Percentiles rank a stretch among this genome's conserved stretches.
phyloP scores from a whole-genome alignment of 2,329 filamentous ascomycete genomes.

The Thelonectria rubi region DNA sequence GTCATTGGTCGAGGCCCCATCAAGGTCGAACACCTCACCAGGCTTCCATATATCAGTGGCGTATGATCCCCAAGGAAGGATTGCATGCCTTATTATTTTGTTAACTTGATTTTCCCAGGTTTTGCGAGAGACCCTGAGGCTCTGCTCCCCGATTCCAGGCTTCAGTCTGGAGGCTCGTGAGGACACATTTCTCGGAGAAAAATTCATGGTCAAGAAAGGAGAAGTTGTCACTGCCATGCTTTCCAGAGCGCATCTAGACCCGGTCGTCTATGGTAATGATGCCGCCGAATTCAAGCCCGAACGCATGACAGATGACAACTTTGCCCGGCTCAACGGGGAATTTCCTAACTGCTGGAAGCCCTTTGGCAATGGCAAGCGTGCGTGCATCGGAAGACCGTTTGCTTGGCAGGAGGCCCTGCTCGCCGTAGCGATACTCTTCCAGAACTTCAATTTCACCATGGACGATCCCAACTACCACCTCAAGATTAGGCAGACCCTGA shows the following conservation, averaged over 20 bases:
- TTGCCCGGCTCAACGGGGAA: conserved; percentile 48
- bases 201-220: conserved; percentile 49
- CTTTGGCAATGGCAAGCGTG: conserved; percentile 62
- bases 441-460: conserved; percentile 72
- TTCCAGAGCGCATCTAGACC: conserved; percentile 62
- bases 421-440: conserved; percentile 63
- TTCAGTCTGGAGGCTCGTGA: conserved; percentile 64
- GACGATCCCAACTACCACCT: conserved; percentile 67
- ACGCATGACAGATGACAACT: conserved; percentile 66
- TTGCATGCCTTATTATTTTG: too few species aligned
- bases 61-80: conserved; percentile 27
- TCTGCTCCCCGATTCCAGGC: conserved; percentile 67
- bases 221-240: conserved; percentile 56
- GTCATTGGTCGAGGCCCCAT: conserved; percentile 69
- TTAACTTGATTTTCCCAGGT: conserved; percentile 31
- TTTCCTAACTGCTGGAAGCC: conserved; percentile 58
- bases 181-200: conserved; percentile 65
- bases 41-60: conserved; percentile 72
- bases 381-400: conserved; percentile 63
- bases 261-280: conserved; percentile 64
- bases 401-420: conserved; percentile 64
- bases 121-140: conserved; percentile 71
- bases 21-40: conserved; percentile 67
- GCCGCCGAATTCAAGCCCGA: conserved; percentile 67
- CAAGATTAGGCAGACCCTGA: conserved; percentile 62